Base-by-base conservation (phyloP, 2,329 filamentous ascomycete genomes). In the Colletotrichum brevisporum region DNA sequence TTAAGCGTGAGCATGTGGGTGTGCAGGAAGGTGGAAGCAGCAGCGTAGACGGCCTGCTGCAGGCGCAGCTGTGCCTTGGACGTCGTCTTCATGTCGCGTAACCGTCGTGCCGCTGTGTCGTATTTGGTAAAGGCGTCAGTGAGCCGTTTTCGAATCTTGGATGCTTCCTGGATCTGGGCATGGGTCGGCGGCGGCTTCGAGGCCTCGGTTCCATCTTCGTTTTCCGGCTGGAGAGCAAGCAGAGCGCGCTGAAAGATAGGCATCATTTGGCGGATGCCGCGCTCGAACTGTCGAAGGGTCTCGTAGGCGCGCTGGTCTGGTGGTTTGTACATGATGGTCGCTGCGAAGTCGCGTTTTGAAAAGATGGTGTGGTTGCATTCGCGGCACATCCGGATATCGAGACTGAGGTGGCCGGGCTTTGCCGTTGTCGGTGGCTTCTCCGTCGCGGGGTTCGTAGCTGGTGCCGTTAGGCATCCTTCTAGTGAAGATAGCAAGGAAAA, bases 71-170 rank as follows among this genome's bases (percentile, higher is more conserved):
- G 94, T 0, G 92, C 90, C 0, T 89, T 85, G 56, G 89, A 95
- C 5, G 90, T 83, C 0, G 92, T 92, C 16, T 90, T 91, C 55
- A 97, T 82, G 75, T 97, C 93, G 36, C 94, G 90, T 65, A 98
- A 89, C 4, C 94, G 89, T 71, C 92, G 90, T 3, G 94, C 94
- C 0, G 94, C 94, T 3, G 89, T 84, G 74, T 97, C 93, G 78
- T 97, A 97, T 75, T 97, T 95, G 12, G 90, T 88, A 75, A 98
- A 97, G 9, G 94, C 92, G 75, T 97, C 95, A 67, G 94, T 95
- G 1, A 98, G 85, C 24, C 94, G 88, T 78, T 94, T 97, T n/a
- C 95, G 91, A 12, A 97, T 92, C 80, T 96, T 97, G 52, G 92
- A 91, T 0, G 95, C 95, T 74, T 97, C 94, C 61, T 93, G 88